These are phyloP conservation scores for Comarum palustre DNA, from an alignment of 306 rosid species.

Conservation along the genomic window DNA sequence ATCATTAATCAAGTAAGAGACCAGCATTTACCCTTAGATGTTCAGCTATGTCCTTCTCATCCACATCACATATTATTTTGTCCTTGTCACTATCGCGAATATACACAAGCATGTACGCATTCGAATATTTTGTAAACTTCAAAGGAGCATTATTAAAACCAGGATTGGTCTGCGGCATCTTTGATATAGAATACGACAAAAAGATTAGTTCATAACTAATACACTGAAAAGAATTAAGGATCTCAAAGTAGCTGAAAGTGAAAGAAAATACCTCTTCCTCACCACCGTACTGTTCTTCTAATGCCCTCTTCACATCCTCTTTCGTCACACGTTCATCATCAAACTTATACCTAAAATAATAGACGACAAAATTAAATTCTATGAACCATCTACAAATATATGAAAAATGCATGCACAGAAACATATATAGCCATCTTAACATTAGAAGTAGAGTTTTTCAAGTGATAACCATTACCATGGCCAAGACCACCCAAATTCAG, in stretches of 20 bases:
- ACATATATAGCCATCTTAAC: background rate
- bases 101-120: constrained; percentile 96
- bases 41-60: constrained; percentile 82
- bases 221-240: background rate
- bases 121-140: constrained; percentile 84
- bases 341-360: constrained; percentile 65
- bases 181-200: constrained; percentile 23
- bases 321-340: constrained; percentile 92
- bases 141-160: constrained; percentile 83
- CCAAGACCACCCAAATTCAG: background rate
- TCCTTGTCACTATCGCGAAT: constrained; percentile 88
- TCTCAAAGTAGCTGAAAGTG: background rate
- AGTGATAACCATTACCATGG: background rate
- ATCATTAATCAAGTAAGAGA: constrained; percentile 11
- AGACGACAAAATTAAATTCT: background rate
- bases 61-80: constrained; percentile 80
- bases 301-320: constrained; percentile 78
- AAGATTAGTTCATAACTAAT: constrained; percentile 21
- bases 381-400: too few relatives aligned
- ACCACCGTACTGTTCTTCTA: constrained; percentile 94
- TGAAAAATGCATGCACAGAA: constrained; percentile 3
- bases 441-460: background rate
- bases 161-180: constrained; percentile 85
- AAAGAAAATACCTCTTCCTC: constrained; percentile 74
- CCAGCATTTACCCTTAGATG: constrained; percentile 63